Conservation (phyloP, 2,329 filamentous ascomycete genomes). For the Chalaropsis ovoidea region DNA sequence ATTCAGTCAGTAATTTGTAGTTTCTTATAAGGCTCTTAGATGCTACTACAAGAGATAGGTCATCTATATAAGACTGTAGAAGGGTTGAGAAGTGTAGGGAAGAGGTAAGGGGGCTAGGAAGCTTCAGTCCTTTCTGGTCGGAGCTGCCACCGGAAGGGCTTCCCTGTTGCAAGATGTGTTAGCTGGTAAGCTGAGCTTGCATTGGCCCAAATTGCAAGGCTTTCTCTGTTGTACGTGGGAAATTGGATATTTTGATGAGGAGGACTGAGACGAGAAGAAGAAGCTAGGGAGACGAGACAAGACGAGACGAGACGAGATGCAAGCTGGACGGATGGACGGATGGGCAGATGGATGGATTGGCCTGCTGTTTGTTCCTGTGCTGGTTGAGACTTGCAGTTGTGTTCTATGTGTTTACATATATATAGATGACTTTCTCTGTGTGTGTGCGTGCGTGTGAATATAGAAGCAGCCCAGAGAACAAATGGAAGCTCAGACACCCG, state of each 20-base stretch:
- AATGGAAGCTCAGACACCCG: not conserved
- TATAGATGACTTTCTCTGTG: no score
- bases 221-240: not conserved
- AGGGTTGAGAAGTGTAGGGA: no score
- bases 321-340: not conserved
- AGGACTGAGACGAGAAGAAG: not conserved
- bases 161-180: not conserved
- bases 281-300: not conserved
- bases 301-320: constrained; percentile 1
- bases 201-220: constrained; percentile 7
- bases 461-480: not conserved
- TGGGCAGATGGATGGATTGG: not conserved
- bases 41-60: no score
- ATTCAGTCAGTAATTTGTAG: no score
- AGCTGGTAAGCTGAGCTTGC: not conserved
- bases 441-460: not conserved
- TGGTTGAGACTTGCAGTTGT: no score
- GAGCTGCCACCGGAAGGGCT: constrained; percentile 2
- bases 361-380: no score
- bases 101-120: no score
- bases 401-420: no score
- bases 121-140: not conserved
- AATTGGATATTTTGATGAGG: constrained; percentile 9
- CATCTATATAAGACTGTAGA: no score
- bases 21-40: no score